Base-by-base conservation (phyloP, 805 yeast species). In the Torulaspora maleeae region DNA sequence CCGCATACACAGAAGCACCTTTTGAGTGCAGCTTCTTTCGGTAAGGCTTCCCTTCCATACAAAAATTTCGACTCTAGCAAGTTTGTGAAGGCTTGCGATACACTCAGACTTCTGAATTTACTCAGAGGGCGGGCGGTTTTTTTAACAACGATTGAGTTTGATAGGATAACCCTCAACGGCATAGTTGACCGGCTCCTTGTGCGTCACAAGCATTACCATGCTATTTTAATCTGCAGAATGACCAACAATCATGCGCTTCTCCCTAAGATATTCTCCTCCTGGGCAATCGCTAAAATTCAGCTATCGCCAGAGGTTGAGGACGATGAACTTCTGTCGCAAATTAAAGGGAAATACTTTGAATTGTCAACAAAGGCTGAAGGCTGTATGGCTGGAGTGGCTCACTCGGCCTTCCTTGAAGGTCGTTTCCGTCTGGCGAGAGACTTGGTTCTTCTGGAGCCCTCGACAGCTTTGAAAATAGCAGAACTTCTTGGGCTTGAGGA, bases 21-120 rank as follows among this genome's bases (percentile, higher is more conserved):
- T 8, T 65, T 93, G 30, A 75, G 79, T 43, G 95, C 96, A 1
- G 95, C 90, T 0, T 72, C 86, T 0, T 86, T 90, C 66, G 99
- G 97, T 0, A 93, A 91, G 33, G 54, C 61, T 55, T 74, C 86
- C 0, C 71, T 77, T 10, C 58, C 75, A 33, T 59, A 75, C 36
- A 78, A 75, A 7, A 58, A 71, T 3, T 78, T 74, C 54, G 82
- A 81, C 57, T 71, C 89, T 3, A 77, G 77, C 46, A 67, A 71
- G 37, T 87, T 83, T 55, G 77, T 87, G 2, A 71, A 72, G n/a
- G 76, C 79, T 2, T 73, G 90, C 49, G 75, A 82, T 54, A 69
- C 68, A 28, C 56, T 88, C 17, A 74, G 87, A 51, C 78, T 88
- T 1, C 68, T 89, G 43, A 91, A 90, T 56, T 78, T 80, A 28